phyloP scores from a whole-genome alignment of 371 early-diverging fungal genomes.

The Entomophthora muscae region DNA sequence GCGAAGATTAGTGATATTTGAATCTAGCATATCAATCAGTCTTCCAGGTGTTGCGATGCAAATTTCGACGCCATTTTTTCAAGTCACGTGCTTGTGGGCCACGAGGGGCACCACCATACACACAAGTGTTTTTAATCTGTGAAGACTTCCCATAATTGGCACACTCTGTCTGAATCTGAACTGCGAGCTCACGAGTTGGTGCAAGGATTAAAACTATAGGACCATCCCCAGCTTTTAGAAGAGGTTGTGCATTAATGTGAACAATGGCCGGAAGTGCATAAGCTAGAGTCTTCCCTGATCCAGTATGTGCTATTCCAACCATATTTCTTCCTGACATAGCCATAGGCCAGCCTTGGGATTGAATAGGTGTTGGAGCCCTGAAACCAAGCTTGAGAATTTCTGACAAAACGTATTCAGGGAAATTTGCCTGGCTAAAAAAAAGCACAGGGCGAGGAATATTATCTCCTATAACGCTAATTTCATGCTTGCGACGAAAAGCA shows the following conservation, averaged over 20 bases:
- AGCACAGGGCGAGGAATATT: slow-evolving; percentile 63
- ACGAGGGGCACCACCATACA: slow-evolving; percentile 93
- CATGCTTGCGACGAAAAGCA: slow-evolving; percentile 38
- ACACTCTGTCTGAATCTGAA: slow-evolving; percentile 89
- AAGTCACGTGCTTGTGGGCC: slow-evolving; percentile 92
- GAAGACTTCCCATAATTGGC: slow-evolving; percentile 75
- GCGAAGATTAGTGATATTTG: slow-evolving; percentile 72
- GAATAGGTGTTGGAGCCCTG: slow-evolving; percentile 88
- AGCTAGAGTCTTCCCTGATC: slow-evolving; percentile 97
- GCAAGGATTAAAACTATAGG: slow-evolving; percentile 89
- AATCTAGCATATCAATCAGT: slow-evolving; percentile 92
- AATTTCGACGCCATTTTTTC: slow-evolving; percentile 77
- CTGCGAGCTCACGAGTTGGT: slow-evolving; percentile 87
- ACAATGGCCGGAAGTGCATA: slow-evolving; percentile 95
- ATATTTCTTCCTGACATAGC: slow-evolving; percentile 95
- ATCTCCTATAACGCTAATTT: slow-evolving; percentile 53
- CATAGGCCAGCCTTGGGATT: slow-evolving; percentile 99
- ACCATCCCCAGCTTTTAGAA: slow-evolving; percentile 89
- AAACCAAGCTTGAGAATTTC: slow-evolving; percentile 77
- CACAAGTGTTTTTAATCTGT: slow-evolving; percentile 81
- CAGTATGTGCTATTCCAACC: slow-evolving; percentile 97
- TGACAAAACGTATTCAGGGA: slow-evolving; percentile 69
- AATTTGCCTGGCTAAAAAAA: slow-evolving; percentile 64
- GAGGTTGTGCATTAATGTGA: slow-evolving; percentile 96
- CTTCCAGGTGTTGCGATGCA: slow-evolving; percentile 99